phyloP scores from a whole-genome alignment of 176 grass and related monocot species.

The Poa pratensis region DNA sequence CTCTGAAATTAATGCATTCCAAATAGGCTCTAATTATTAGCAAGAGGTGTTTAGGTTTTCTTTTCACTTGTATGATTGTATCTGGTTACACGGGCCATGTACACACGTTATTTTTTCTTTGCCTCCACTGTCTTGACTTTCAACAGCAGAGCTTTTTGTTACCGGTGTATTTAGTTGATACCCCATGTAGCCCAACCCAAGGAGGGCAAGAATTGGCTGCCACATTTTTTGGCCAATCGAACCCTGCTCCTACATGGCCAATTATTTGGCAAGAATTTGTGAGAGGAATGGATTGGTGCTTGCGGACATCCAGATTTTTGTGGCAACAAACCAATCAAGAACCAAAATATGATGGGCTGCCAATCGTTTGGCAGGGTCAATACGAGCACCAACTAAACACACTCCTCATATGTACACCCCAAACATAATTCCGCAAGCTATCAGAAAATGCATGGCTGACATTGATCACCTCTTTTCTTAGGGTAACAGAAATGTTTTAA shows the following conservation, averaged over 20 bases:
- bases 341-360: not conserved
- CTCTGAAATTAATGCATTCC: not conserved
- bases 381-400: not conserved
- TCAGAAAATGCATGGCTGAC: not conserved
- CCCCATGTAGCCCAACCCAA: not conserved
- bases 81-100: not conserved
- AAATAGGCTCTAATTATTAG: not conserved
- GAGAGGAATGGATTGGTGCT: not conserved
- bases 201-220: not conserved
- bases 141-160: not conserved
- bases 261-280: not conserved
- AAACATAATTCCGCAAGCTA: not conserved
- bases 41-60: conserved; percentile 1
- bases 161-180: not conserved
- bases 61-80: not conserved
- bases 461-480: not conserved
- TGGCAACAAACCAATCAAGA: not conserved
- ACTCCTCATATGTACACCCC: not conserved
- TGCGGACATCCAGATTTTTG: not conserved
- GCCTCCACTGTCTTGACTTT: not conserved
- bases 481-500: not conserved
- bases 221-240: not conserved
- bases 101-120: conserved; percentile 3
- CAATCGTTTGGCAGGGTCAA: not conserved
- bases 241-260: not conserved